Base-by-base conservation (phyloP, 208 protist genomes). In the Angomonas deanei region DNA sequence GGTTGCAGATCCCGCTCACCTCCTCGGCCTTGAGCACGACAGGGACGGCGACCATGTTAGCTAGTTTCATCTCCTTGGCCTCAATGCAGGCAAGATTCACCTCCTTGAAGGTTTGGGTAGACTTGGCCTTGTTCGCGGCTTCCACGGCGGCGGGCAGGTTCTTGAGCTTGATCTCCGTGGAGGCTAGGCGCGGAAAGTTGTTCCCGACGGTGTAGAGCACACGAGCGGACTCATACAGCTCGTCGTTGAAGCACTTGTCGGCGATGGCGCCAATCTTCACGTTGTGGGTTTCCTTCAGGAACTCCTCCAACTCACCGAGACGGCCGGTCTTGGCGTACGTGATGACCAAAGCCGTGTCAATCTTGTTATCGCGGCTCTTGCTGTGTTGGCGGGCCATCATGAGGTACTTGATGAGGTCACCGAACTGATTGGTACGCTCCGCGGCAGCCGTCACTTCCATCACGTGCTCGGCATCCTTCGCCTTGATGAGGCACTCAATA, bases 271-370 rank as follows among this genome's bases (percentile, higher is more conserved):
- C 88, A 46, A 99, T 92, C 72, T 99, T 84, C 36, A 97, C 97
- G 42, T 92, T 92, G 86, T 99, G 98, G 23, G 98, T 96, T 28
- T 88, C 78, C 42, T 92, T 93, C 53, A 99, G 90, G 71, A 99
- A 99, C 62, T 99, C 97, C 83, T 99, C 98, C 30, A 99, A 78
- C 62, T 99, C 98, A 24, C 86, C 77, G 15, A 99, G 84, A 32
- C 93, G 91, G 66, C 97, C 97, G 17, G 98, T 99, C 64, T 96
- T 97, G 36, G 97, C 96, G 69, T 93, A 98, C 31, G 93, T 92
- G 61, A 98, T 99, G 38, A 99, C 82, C 23, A 99, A 81, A 58
- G 99, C 97, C 15, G 97, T 98, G 79, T 99, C 99, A 69, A 99
- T 98, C 68, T 88, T 87, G 74, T 78, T 91, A 71, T 93, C 86